Percentiles rank a stretch among this genome's conserved stretches.
These are phyloP conservation scores for Cystobasidium sp. DNA, from an alignment of 1,284 basidiomycete genomes.

Conservation along the genomic window DNA sequence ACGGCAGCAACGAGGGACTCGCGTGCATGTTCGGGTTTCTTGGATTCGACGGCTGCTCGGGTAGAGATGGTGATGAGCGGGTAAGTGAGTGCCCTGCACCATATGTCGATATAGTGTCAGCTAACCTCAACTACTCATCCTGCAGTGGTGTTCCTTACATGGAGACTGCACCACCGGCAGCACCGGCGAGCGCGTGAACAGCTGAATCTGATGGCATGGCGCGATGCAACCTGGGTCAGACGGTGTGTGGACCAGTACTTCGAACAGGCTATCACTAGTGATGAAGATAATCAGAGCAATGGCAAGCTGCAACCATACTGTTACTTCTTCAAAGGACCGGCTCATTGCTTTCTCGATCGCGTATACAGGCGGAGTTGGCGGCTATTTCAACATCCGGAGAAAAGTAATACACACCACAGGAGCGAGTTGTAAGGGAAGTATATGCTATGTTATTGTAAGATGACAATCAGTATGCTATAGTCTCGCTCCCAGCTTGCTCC, in stretches of 20 bases:
- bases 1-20: conserved; percentile 59
- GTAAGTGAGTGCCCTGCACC: conserved; percentile 21
- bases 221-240: background rate
- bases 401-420: no score
- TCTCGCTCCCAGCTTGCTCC: no score
- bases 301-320: no score
- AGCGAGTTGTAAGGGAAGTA: no score
- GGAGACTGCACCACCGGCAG: conserved; percentile 84
- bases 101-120: background rate
- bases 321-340: no score
- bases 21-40: conserved; percentile 60
- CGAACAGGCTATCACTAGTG: background rate
- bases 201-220: conserved; percentile 67
- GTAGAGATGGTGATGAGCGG: conserved; percentile 31
- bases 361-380: no score
- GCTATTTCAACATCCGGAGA: no score
- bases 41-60: conserved; percentile 68
- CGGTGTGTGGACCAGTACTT: background rate
- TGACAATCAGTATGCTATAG: no score
- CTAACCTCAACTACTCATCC: background rate
- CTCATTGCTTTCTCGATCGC: no score
- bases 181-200: conserved; percentile 87
- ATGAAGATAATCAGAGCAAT: background rate
- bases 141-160: conserved; percentile 66
- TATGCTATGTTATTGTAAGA: no score